Percentiles rank a stretch among this genome's conserved stretches.
These are phyloP conservation scores for Sporobolomyces pararoseus DNA, from an alignment of 768 basidiomycete genomes.

Conservation along the genomic window DNA sequence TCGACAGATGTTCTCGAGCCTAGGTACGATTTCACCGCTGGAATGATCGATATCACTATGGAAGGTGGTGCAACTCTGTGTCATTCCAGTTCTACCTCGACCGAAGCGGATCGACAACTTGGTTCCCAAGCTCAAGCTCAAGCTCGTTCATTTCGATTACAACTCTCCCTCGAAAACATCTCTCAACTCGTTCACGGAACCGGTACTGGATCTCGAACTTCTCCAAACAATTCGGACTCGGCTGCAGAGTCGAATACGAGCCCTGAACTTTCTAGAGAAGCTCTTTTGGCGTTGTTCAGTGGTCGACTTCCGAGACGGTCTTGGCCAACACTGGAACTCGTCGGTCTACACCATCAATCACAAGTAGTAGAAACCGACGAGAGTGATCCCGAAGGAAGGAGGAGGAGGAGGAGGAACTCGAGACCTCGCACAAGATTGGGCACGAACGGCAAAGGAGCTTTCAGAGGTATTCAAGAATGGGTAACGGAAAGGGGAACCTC, in stretches of 20 bases:
- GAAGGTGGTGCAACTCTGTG: conserved; percentile 4
- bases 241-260: too few species aligned
- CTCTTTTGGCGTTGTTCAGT: conserved; percentile 21
- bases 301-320: neutral
- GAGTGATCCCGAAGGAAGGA: neutral
- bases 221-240: too few species aligned
- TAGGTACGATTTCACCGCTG: neutral
- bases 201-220: too few species aligned
- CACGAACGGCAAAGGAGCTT: neutral
- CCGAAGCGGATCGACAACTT: neutral
- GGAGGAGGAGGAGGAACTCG: neutral
- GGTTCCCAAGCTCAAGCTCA: neutral
- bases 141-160: neutral
- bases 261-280: conserved; percentile 9
- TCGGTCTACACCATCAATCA: conserved; percentile 19
- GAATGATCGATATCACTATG: conserved; percentile 18
- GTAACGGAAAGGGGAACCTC: neutral
- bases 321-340: conserved; percentile 31
- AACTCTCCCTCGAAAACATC: conserved; percentile 17
- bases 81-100: neutral
- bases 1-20: conserved; percentile 24
- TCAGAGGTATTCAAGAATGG: conserved; percentile 22
- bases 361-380: neutral
- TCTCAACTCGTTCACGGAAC: conserved; percentile 5
- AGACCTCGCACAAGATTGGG: neutral